Evolutionary conservation across 345 rosid genomes (phyloP).

Genomic region (Bretschneidera sinensis): DNA sequence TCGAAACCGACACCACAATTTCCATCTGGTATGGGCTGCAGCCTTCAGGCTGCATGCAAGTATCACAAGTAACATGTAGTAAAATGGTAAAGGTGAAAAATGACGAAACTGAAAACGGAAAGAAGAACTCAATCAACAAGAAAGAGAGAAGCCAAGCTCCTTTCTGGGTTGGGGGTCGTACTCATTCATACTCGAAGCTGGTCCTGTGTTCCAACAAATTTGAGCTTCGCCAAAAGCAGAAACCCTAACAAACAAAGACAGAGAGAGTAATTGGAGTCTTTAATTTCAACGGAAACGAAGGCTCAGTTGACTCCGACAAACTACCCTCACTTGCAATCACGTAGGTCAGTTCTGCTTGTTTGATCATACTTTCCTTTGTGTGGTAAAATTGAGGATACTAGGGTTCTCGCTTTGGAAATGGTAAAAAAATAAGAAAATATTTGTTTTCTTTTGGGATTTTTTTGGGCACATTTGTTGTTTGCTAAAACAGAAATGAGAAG

Average conservation of each 20-base stretch:
- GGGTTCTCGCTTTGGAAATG: not conserved
- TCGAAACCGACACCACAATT: no score
- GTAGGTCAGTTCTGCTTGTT: slow-evolving; percentile 10
- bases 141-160: not conserved
- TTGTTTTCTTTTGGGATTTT: not conserved
- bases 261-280: no score
- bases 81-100: no score
- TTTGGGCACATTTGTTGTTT: not conserved
- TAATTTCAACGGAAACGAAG: not conserved
- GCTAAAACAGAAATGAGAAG: not conserved
- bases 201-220: not conserved
- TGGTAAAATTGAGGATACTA: not conserved
- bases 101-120: not conserved
- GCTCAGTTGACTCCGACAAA: not conserved
- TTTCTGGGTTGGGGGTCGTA: not conserved
- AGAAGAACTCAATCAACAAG: not conserved
- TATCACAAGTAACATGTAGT: no score
- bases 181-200: not conserved
- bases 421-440: no score
- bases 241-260: not conserved
- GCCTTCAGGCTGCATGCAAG: no score
- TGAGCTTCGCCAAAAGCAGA: not conserved
- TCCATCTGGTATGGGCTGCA: no score
- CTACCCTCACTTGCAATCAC: not conserved
- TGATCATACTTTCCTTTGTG: not conserved